A percentile compares a stretch with the other conserved stretches of the same genome.
These are phyloP conservation scores for Monilinia polystroma DNA, from an alignment of 2,329 filamentous ascomycete genomes.

Conservation along the genomic window DNA sequence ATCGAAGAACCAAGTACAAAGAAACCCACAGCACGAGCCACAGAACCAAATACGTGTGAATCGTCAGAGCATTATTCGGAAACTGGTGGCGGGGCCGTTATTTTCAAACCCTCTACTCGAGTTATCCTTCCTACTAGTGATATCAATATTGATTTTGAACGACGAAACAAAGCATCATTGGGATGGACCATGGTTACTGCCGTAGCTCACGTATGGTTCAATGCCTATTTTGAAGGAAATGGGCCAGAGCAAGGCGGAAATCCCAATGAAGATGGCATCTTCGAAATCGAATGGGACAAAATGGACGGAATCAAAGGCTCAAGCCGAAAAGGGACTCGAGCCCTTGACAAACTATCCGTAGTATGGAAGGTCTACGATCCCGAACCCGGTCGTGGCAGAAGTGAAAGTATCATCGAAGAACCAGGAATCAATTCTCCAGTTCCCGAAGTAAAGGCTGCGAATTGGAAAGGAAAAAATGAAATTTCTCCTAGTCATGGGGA, in stretches of 20 bases:
- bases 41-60: neutral
- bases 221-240: slow-evolving; percentile 84
- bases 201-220: slow-evolving; percentile 96
- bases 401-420: slow-evolving; percentile 56
- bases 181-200: slow-evolving; percentile 88
- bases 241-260: slow-evolving; percentile 67
- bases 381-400: slow-evolving; percentile 29
- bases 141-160: slow-evolving; percentile 86
- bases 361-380: slow-evolving; percentile 65
- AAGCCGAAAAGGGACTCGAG: slow-evolving; percentile 74
- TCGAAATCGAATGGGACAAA: slow-evolving; percentile 69
- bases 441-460: slow-evolving; percentile 62
- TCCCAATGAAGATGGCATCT: slow-evolving; percentile 67
- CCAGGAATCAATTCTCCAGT: slow-evolving; percentile 67
- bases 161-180: slow-evolving; percentile 75
- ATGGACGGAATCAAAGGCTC: slow-evolving; percentile 97
- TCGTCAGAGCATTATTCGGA: slow-evolving; percentile 42
- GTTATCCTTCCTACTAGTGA: slow-evolving; percentile 78
- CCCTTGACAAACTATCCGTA: slow-evolving; percentile 78
- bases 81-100: slow-evolving; percentile 67
- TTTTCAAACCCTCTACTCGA: slow-evolving; percentile 69
- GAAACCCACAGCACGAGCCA: slow-evolving; percentile 2
- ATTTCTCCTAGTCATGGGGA: slow-evolving; percentile 45
- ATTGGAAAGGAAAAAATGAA: slow-evolving; percentile 67
- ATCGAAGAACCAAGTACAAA: slow-evolving; percentile 19